Percentiles rank a stretch among this genome's conserved stretches.
These are phyloP conservation scores for Inonotus hispidus DNA, from an alignment of 1,284 basidiomycete genomes.

Conservation along the genomic window DNA sequence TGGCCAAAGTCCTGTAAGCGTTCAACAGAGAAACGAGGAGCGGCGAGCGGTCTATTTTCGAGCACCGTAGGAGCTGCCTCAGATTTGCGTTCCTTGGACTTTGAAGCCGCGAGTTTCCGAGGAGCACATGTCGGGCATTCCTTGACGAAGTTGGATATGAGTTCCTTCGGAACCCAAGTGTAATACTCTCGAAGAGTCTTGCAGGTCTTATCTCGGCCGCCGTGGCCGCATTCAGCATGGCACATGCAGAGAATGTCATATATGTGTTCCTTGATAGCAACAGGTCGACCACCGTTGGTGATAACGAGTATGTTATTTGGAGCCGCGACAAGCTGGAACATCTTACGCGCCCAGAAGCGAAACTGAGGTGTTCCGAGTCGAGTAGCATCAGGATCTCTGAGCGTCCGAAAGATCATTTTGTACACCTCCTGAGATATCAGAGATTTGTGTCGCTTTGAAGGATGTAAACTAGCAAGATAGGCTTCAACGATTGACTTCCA, in stretches of 20 bases:
- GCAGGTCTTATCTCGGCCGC: slow-evolving; percentile 71
- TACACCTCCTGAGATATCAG: slow-evolving; percentile 66
- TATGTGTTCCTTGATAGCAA: slow-evolving; percentile 69
- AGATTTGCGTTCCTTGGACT: slow-evolving; percentile 12
- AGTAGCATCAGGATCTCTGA: slow-evolving; percentile 43
- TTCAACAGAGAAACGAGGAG: slow-evolving; percentile 10
- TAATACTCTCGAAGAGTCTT: slow-evolving; percentile 56
- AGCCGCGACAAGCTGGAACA: slow-evolving; percentile 50
- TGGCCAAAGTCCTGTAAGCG: slow-evolving; percentile 10
- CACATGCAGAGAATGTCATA: slow-evolving; percentile 71
- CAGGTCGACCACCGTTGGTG: slow-evolving; percentile 60
- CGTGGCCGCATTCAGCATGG: slow-evolving; percentile 61
- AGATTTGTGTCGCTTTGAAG: slow-evolving; percentile 58
- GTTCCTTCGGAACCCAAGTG: slow-evolving; percentile 77
- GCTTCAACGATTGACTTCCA: slow-evolving; percentile 49
- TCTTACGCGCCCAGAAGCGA: slow-evolving; percentile 77
- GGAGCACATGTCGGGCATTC: slow-evolving; percentile 63
- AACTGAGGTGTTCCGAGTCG: slow-evolving; percentile 55
- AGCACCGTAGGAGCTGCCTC: slow-evolving; percentile 25
- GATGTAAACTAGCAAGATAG: slow-evolving; percentile 51
- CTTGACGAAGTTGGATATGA: slow-evolving; percentile 70
- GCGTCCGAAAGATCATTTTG: slow-evolving; percentile 60
- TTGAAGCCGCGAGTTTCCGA: slow-evolving; percentile 23
- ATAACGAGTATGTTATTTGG: slow-evolving; percentile 36
- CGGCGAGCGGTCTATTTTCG: background rate